Evolutionary conservation across 352 stramenopile genomes (phyloP).

Genomic region (Pythium myriotylum): DNA sequence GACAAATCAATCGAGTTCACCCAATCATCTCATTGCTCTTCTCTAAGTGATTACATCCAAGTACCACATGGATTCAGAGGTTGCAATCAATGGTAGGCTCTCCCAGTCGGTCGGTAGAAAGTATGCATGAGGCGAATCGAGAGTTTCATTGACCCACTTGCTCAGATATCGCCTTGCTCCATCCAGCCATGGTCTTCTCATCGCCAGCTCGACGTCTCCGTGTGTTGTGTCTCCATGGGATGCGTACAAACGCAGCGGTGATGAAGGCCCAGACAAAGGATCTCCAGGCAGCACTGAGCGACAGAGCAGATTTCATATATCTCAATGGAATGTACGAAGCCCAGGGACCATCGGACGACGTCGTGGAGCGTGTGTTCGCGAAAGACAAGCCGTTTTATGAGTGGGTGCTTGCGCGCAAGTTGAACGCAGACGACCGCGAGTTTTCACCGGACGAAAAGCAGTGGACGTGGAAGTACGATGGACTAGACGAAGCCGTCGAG

Average conservation of each 20-base stretch:
- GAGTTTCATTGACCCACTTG: too few species aligned
- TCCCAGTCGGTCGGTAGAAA: too few species aligned
- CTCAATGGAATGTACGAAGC: slow-evolving; percentile 1
- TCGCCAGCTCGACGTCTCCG: background rate
- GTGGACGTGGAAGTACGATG: slow-evolving; percentile 7
- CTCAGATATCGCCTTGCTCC: too few species aligned
- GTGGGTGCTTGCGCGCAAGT: background rate
- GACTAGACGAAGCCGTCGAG: slow-evolving; percentile 26
- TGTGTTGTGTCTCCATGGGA: slow-evolving; percentile 8
- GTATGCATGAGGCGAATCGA: too few species aligned
- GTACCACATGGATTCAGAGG: too few species aligned
- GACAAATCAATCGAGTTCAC: too few species aligned
- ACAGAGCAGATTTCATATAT: slow-evolving; percentile 1
- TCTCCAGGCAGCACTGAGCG: slow-evolving; percentile 4
- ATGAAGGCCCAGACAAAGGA: slow-evolving; percentile 6
- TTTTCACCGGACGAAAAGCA: background rate
- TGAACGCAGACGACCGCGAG: slow-evolving; percentile 1
- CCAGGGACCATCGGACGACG: background rate
- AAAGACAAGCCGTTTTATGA: slow-evolving; percentile 5
- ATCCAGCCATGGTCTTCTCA: too few species aligned
- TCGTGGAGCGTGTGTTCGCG: background rate
- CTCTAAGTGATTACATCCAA: too few species aligned
- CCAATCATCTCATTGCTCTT: too few species aligned
- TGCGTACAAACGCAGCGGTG: background rate
- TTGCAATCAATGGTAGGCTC: too few species aligned